Base-by-base conservation (phyloP, 768 basidiomycete species). In the Dentipellis fragilis region DNA sequence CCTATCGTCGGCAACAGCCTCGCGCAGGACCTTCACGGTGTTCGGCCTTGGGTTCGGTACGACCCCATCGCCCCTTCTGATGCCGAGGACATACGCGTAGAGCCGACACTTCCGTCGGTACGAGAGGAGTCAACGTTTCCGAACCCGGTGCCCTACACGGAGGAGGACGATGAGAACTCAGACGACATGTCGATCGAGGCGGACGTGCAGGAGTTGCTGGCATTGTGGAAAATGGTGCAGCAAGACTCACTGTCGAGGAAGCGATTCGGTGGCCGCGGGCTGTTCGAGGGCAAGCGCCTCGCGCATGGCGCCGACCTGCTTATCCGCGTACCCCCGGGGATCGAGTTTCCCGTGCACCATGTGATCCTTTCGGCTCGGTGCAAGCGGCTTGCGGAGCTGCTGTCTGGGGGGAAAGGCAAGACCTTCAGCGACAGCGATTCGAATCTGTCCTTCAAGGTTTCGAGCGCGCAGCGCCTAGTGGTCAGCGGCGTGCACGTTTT, bases 281-380 rank as follows among this genome's bases (percentile, higher is more conserved):
- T 37, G n/a, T 52, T 38, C 19, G 56, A 48, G 14, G 57, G 51
- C 51, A 52, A n/a, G 3, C 3, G 21, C 21, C 60, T 71, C 29
- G 68, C 69, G 0, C 69, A 80, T 55, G 88, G 85, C 2, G 85
- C 88, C 1, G 89, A 94, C 63, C 58, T 86, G 1, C 56, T 78
- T 46, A 64, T 90, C 1, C 71, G 75, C 23, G 66, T 82, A 8
- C 70, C 73, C 17, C 68, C 69, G 10, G 65, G 55, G 29, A 56
- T 69, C 10, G 63, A 66, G 12, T 74, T 90, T 55, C 82, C 84
- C 2, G 85, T 71, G 0, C 91, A 94, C 63, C 73, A 76, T 2
- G 72, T 77, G 21, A 67, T 93, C n/a, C 78, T 93, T 10, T 77
- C 77, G 0, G 73, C 82, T 0, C 80, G 90, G 14, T 85, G 71